phyloP scores from a whole-genome alignment of 805 yeast species.

The Brettanomyces nanus region DNA sequence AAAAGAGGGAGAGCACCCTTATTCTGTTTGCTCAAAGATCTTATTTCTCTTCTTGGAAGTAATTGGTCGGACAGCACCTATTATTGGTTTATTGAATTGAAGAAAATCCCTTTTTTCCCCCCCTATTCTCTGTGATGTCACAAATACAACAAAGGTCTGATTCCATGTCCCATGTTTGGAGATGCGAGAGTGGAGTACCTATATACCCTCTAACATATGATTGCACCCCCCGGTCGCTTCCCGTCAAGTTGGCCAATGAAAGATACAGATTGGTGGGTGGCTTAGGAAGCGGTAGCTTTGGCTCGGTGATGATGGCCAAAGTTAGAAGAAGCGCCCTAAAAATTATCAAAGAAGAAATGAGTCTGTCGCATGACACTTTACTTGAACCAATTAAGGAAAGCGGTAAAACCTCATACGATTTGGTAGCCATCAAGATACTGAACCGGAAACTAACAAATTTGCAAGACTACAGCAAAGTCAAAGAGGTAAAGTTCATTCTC shows the following conservation, averaged over 20 bases:
- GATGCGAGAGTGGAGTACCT: too few species aligned
- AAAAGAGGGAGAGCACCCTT: too few species aligned
- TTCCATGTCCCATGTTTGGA: too few species aligned
- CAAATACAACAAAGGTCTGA: too few species aligned
- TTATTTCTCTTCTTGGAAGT: too few species aligned
- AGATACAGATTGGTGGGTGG: slow-evolving; percentile 44
- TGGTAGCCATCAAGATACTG: slow-evolving; percentile 82
- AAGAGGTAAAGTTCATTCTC: slow-evolving; percentile 61
- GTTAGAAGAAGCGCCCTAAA: slow-evolving; percentile 21
- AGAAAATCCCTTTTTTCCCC: too few species aligned
- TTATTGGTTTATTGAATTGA: too few species aligned
- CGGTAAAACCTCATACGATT: slow-evolving; percentile 10
- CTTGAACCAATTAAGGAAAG: slow-evolving; percentile 32
- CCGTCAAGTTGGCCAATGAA: slow-evolving; percentile 32
- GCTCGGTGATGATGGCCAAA: slow-evolving; percentile 59
- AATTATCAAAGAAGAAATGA: slow-evolving; percentile 15
- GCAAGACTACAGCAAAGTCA: slow-evolving; percentile 48
- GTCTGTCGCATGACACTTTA: slow-evolving; percentile 35
- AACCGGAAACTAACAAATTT: slow-evolving; percentile 43
- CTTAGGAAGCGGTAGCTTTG: slow-evolving; percentile 73
- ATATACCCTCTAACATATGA: too few species aligned
- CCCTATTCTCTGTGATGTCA: too few species aligned
- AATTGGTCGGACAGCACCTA: too few species aligned
- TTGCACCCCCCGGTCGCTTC: too few species aligned
- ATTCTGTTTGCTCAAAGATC: too few species aligned